phyloP scores from a whole-genome alignment of 306 rosid species.

The Cucumis sativus region Cucumber_9930_V3 NC_026657.2:10313501-10314000 shows the following conservation, averaged over 20 bases:
- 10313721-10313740: constrained; percentile 49
- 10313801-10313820: constrained; percentile 48
- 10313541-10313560: constrained; percentile 22
- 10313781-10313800: constrained; percentile 86
- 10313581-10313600: constrained; percentile 61
- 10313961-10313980: not conserved
- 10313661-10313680: constrained; percentile 83
- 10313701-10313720: constrained; percentile 75
- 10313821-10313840: constrained; percentile 11
- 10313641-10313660: constrained; percentile 82
- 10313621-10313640: constrained; percentile 65
- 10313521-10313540: constrained; percentile 42
- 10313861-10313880: not conserved
- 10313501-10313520: constrained; percentile 68
- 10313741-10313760: constrained; percentile 55
- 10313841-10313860: not conserved
- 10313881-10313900: not conserved
- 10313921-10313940: not conserved
- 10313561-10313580: constrained; percentile 22
- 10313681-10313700: constrained; percentile 62
- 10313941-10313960: not conserved
- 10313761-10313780: constrained; percentile 56
- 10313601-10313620: constrained; percentile 67
- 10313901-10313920: not conserved
- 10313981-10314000: not conserved